Evolutionary conservation across 169 alveolate genomes (phyloP), one percentile per base, ranked within the genome.

Genomic region (Besnoitia besnoiti): DNA sequence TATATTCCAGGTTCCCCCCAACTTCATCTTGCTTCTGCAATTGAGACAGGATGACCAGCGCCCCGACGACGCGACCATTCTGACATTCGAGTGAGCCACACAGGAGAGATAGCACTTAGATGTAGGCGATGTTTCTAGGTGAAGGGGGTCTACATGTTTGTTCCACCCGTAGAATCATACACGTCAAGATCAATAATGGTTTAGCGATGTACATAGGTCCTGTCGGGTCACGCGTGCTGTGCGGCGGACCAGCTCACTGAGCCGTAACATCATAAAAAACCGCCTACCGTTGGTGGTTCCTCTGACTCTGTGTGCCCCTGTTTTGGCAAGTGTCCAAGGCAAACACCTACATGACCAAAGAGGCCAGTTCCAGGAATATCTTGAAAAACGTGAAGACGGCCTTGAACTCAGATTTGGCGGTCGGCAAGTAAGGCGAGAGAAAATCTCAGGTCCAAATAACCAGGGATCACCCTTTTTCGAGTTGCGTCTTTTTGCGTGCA

Each of bases 291-390:
- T n/a, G n/a, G n/a, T n/a, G n/a, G n/a, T n/a, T n/a, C n/a, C n/a
- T n/a, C n/a, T n/a, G n/a, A n/a, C n/a, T n/a, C n/a, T n/a, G n/a
- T n/a, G n/a, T n/a, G n/a, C n/a, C n/a, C n/a, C 67, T 16, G 30
- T 55, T 37, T 51, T 39, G 10, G 19, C 21, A 27, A 77, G 82
- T 42, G 82, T 73, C 19, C 47, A n/a, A 30, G 82, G 82, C 16
- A 73, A 73, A 42, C 82, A n/a, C 44, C n/a, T 73, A n/a, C 82
- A 73, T n/a, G 82, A 73, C 82, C 82, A 73, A n/a, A 1, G n/a
- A n/a, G 82, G 82, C 14, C 82, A 73, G 82, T 73, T 73, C 46
- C 82, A 73, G n/a, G 82, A 73, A 27, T 73, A 35, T 16, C 82
- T 73, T 30, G 82, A 73, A 7, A 4, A 73, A 30, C 5, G 21